Percentiles rank a stretch among this genome's conserved stretches.
These are phyloP conservation scores for Vigna unguiculata DNA, from an alignment of 306 rosid species.

Conservation along the genomic window DNA sequence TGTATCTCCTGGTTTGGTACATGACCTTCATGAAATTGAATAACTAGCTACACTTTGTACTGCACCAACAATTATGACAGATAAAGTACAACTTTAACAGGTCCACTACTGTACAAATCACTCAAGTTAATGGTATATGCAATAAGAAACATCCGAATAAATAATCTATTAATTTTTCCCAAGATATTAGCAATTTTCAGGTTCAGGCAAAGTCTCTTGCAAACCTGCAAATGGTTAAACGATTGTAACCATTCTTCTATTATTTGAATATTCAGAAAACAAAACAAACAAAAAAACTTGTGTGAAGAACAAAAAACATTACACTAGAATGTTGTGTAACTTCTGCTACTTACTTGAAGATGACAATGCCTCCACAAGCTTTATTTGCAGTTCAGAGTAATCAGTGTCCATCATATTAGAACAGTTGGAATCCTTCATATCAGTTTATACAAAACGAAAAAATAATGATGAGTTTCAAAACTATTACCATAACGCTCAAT, in stretches of 20 bases:
- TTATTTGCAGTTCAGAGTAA: constrained; percentile 57
- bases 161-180: constrained; percentile 5
- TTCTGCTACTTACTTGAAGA: constrained; percentile 35
- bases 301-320: not conserved
- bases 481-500: not conserved
- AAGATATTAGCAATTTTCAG: constrained; percentile 4
- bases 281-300: not conserved
- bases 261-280: not conserved
- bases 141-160: not conserved
- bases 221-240: constrained; percentile 40
- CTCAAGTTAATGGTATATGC: not conserved
- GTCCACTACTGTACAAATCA: constrained; percentile 4
- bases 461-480: constrained; percentile 20
- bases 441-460: not conserved
- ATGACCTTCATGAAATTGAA: not conserved
- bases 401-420: constrained; percentile 27
- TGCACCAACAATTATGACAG: not conserved
- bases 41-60: not conserved
- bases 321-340: not conserved
- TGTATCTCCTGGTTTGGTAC: not conserved
- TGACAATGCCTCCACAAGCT: constrained; percentile 54
- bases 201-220: constrained; percentile 30
- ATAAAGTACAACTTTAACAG: not conserved
- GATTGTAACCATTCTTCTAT: not conserved
- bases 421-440: constrained; percentile 49